phyloP scores from a whole-genome alignment of 208 protist genomes.

The Trypanosomatidae sp. region DNA sequence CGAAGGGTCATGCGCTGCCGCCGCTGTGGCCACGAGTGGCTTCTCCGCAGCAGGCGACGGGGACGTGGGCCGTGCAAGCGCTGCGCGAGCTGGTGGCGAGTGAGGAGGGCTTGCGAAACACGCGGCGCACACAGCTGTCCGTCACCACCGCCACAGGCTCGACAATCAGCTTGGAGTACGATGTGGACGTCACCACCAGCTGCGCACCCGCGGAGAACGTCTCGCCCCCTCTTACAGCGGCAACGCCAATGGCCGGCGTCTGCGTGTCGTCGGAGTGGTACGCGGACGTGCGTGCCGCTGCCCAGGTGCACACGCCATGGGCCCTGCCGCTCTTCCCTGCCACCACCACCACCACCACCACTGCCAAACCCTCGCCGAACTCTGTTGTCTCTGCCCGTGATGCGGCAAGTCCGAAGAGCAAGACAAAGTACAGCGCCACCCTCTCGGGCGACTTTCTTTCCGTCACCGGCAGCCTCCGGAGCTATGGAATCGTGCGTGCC shows the following conservation, averaged over 20 bases:
- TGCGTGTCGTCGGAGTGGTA: conserved; percentile 8
- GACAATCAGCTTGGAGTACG: conserved; percentile 10
- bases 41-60: background rate
- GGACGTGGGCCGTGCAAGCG: background rate
- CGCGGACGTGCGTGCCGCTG: conserved; percentile 7
- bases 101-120: background rate
- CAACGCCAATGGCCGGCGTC: background rate
- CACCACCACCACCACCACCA: background rate
- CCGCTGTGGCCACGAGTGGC: conserved; percentile 22
- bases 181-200: background rate
- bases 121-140: background rate
- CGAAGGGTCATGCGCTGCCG: background rate
- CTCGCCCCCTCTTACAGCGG: no score
- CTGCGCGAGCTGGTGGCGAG: conserved; percentile 2
- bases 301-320: conserved; percentile 19
- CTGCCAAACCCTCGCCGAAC: no score
- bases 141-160: background rate
- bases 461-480: conserved; percentile 2
- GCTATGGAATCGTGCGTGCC: conserved; percentile 3
- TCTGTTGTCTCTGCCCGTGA: background rate
- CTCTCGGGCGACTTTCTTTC: conserved; percentile 12
- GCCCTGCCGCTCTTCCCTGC: conserved; percentile 2
- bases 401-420: no score
- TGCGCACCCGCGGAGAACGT: background rate
- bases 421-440: no score